These are phyloP conservation scores for Lyophyllum atratum DNA, from an alignment of 768 basidiomycete species.

Conservation along the genomic window DNA sequence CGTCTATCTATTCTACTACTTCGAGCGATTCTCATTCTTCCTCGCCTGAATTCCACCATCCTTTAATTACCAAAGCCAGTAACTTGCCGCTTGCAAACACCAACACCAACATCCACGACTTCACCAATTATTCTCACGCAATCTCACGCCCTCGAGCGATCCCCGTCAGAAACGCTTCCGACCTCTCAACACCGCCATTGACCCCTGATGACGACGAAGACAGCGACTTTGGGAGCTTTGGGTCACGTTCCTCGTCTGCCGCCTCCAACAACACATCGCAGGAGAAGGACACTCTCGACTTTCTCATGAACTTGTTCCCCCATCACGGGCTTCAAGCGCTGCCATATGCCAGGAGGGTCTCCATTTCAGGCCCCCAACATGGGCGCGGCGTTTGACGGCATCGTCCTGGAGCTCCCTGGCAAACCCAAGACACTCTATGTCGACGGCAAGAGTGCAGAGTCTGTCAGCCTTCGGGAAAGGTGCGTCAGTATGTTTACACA, in stretches of 20 bases:
- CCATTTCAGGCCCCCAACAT: conserved; percentile 70
- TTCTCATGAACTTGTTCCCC: conserved; percentile 80
- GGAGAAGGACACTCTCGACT: conserved; percentile 71
- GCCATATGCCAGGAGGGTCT: conserved; percentile 74
- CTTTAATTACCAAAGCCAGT: conserved; percentile 10
- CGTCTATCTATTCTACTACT: conserved; percentile 56
- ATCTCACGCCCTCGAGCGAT: conserved; percentile 43
- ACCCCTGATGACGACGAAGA: conserved; percentile 67
- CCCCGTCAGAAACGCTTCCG: conserved; percentile 40
- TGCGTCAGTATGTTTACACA: conserved; percentile 28
- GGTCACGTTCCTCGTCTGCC: conserved; percentile 36
- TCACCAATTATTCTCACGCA: conserved; percentile 24
- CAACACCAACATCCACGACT: conserved; percentile 18
- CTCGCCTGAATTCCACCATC: conserved; percentile 27
- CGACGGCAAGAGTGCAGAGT: conserved; percentile 79
- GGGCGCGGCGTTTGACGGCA: conserved; percentile 72
- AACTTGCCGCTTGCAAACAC: conserved; percentile 21
- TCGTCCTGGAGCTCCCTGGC: conserved; percentile 74
- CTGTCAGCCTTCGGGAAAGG: conserved; percentile 84
- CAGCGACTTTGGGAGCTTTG: conserved; percentile 44
- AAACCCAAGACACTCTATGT: conserved; percentile 80
- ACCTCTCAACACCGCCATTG: conserved; percentile 71
- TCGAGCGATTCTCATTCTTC: conserved; percentile 44
- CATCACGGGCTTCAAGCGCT: conserved; percentile 65
- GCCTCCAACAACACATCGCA: conserved; percentile 30